Evolutionary conservation across 2,329 filamentous ascomycete species (phyloP).

Genomic region (Sordariomycetes sp.): DNA sequence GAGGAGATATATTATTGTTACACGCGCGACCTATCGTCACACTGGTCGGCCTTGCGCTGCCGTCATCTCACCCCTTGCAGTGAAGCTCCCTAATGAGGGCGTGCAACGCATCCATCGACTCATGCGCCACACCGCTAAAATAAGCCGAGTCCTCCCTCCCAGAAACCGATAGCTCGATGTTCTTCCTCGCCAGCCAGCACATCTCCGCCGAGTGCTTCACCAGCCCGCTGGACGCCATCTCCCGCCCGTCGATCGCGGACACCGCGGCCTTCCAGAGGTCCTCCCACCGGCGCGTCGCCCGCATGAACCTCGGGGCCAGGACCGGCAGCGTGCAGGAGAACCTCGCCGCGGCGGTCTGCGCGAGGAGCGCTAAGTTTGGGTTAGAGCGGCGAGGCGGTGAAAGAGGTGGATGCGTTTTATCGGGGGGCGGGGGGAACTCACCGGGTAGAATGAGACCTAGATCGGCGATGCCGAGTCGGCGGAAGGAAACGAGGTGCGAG

Average conservation of each 20-base stretch:
- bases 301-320: slow-evolving; percentile 6
- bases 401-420: background rate
- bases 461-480: background rate
- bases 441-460: background rate
- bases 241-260: background rate
- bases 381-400: background rate
- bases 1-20: too few species aligned
- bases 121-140: background rate
- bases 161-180: slow-evolving; percentile 5
- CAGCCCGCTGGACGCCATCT: slow-evolving; percentile 3
- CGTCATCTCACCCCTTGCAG: background rate
- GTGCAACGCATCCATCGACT: background rate
- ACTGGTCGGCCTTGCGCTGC: background rate
- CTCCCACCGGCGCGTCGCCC: slow-evolving; percentile 12
- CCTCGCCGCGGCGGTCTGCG: slow-evolving; percentile 7
- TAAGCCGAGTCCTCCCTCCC: slow-evolving; percentile 3
- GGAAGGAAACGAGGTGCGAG: background rate
- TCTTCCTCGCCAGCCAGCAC: slow-evolving; percentile 5
- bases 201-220: slow-evolving; percentile 8
- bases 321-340: slow-evolving; percentile 8
- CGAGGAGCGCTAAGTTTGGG: slow-evolving; percentile 4
- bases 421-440: background rate
- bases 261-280: slow-evolving; percentile 9
- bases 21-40: too few species aligned
- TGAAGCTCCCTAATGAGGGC: background rate